Evolutionary conservation across 2,329 filamentous ascomycete species (phyloP).

Genomic region (Chaetomiaceae sp.): DNA sequence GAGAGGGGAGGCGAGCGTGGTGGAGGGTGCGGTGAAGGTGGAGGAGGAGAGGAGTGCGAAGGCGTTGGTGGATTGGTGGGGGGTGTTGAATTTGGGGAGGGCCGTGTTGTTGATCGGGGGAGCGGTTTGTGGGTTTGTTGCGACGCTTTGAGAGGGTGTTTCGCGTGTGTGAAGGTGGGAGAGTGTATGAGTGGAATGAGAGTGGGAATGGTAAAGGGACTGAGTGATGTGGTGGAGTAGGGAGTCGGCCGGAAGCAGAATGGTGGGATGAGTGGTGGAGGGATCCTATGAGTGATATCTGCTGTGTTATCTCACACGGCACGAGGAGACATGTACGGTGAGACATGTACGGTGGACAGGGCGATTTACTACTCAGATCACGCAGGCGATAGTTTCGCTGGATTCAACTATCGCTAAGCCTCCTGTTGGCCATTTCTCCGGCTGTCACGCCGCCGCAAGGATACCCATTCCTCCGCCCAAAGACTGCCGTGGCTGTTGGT

Average conservation of each 20-base stretch:
- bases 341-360: not conserved
- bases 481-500: constrained; percentile 20
- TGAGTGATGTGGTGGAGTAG: too few relatives aligned
- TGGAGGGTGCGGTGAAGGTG: constrained; percentile 31
- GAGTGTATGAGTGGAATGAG: not conserved
- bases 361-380: not conserved
- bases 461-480: too few relatives aligned
- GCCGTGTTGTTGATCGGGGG: constrained; percentile 18
- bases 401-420: not conserved
- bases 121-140: constrained; percentile 27
- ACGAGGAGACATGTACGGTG: too few relatives aligned
- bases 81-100: constrained; percentile 41
- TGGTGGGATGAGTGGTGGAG: not conserved
- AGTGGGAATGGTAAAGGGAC: too few relatives aligned
- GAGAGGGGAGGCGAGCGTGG: constrained; percentile 26
- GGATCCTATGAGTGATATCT: too few relatives aligned
- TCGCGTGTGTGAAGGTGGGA: not conserved
- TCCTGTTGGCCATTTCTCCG: too few relatives aligned
- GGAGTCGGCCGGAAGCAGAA: too few relatives aligned
- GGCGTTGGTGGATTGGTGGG: constrained; percentile 51
- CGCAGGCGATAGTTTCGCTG: not conserved
- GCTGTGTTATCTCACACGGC: too few relatives aligned
- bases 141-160: constrained; percentile 22
- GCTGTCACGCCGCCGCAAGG: not conserved
- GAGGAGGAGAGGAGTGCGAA: constrained; percentile 37